Evolutionary conservation across 2,329 filamentous ascomycete species (phyloP), one percentile per base, ranked within the genome.

Genomic region (Xylariaceae sp.): DNA sequence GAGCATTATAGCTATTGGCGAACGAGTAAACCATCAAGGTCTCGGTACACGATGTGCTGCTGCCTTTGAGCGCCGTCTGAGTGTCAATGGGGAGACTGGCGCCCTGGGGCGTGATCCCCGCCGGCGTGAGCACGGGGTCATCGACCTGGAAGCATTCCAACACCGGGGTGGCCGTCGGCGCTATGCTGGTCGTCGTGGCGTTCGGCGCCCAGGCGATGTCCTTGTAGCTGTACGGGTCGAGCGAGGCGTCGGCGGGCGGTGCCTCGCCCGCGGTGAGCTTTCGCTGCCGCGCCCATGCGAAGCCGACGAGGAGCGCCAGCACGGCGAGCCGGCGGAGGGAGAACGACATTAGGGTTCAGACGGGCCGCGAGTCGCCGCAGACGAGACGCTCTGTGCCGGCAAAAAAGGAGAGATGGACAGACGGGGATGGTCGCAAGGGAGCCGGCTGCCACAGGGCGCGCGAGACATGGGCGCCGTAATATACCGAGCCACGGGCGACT

Each of bases 21-120:
- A 90, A 90, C 1, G 72, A 68, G 57, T 87, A 70, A 3, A 77
- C 62, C 74, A 88, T 83, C 35, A 90, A 57, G n/a, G 72, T 57
- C 24, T 76, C 52, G 27, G 70, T 60, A 51, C 72, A 77, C 31
- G 50, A 52, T 35, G 11, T 32, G 38, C 32, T 37, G 33, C 24
- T 43, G 39, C 7, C 30, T 28, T 34, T 35, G 33, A 17, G 43
- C 51, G 42, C 43, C 50, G 33, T 39, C 44, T 35, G 39, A 44
- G n/a, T n/a, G n/a, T n/a, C n/a, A n/a, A n/a, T n/a, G 19, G 38
- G 51, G 39, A 32, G 55, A 57, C 37, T 42, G 32, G 59, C 47
- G 45, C 63, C 59, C 37, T 52, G 55, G 15, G 56, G 55, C 39
- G 55, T 55, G 26, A 61, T 38, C 6, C 66, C 63, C 28, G 57